Evolutionary conservation across 148 eudicot species (phyloP), one percentile per base, ranked within the genome.

Genomic region (Simmondsia chinensis): DNA sequence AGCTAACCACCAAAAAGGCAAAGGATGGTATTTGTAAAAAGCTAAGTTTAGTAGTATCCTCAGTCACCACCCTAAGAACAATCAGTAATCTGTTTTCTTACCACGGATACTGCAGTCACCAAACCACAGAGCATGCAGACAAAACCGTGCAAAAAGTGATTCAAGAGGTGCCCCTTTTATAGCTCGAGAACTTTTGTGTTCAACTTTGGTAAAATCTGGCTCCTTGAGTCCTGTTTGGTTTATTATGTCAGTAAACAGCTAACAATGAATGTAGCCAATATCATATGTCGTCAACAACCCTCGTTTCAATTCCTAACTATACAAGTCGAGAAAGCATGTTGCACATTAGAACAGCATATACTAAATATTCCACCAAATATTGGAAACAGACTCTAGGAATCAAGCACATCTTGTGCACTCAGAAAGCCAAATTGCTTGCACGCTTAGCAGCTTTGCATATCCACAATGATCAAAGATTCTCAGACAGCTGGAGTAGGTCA

Each of bases 51-150:
- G 13, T n/a, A 12, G 19, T 42, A 24, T 45, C 11, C 18, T 31
- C 4, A 32, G 28, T 17, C 32, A 45, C 5, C 52, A 37, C 18
- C 44, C 39, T 19, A 37, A 21, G 6, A 34, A 35, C 10, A 38
- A 49, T 20, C 36, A 39, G 14, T 19, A 32, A 13, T 2, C 16
- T 49, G 9, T 12, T 46, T 21, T 25, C 65, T 51, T 79, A 91
- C 97, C 97, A 26, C 95, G 95, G 59, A 91, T 79, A 52, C 74
- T 91, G 81, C 97, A 91, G 66, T 77, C 75, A 18, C 93, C 88
- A 58, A 89, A 77, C 97, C 97, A 91, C 49, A 91, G 75, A 25
- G 95, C 69, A 48, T 82, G 88, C 34, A 85, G 57, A 64, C 97
- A 85, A 63, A 84, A 85, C 63, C 79, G 94, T 11, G 95, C 77